These are phyloP conservation scores for Lasiosphaeria miniovina DNA, from an alignment of 495 filamentous ascomycete species.

Conservation along the genomic window DNA sequence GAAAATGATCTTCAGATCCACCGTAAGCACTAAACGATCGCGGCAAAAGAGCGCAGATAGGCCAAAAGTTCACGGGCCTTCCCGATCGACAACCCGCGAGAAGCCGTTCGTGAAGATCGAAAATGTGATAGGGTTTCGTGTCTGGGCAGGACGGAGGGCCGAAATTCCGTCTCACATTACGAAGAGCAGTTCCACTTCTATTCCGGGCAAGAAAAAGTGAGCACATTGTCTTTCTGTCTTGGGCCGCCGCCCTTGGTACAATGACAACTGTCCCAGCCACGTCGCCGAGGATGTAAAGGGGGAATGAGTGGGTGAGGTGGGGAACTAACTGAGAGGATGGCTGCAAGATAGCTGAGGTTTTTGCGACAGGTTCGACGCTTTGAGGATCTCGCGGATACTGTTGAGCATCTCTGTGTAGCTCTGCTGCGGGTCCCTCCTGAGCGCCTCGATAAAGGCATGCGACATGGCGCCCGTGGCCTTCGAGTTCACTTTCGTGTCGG, in stretches of 20 bases:
- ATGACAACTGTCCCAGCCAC: constrained; percentile 7
- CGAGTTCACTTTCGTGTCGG: constrained; percentile 62
- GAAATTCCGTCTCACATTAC: constrained; percentile 38
- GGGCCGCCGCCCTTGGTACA: too few species aligned
- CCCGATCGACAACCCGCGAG: too few species aligned
- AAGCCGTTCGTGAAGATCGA: too few species aligned
- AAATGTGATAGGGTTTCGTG: too few species aligned
- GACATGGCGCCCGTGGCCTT: constrained; percentile 97
- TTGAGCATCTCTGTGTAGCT: constrained; percentile 93
- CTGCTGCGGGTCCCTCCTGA: constrained; percentile 92
- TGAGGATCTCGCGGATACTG: constrained; percentile 85
- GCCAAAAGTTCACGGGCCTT: too few species aligned
- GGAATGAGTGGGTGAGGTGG: constrained; percentile 12
- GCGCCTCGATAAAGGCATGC: constrained; percentile 84
- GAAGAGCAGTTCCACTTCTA: constrained; percentile 45
- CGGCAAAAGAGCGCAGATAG: too few species aligned
- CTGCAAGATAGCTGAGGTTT: constrained; percentile 96
- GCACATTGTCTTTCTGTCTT: background rate
- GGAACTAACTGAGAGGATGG: constrained; percentile 80
- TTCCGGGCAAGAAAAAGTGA: background rate
- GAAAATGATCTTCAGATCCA: too few species aligned
- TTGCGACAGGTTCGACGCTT: constrained; percentile 76
- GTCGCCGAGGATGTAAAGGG: background rate
- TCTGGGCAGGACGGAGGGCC: too few species aligned
- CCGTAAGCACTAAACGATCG: too few species aligned